Evolutionary conservation across 768 basidiomycete species (phyloP), one percentile per base, ranked within the genome.

Genomic region (Suillus brevipes): DNA sequence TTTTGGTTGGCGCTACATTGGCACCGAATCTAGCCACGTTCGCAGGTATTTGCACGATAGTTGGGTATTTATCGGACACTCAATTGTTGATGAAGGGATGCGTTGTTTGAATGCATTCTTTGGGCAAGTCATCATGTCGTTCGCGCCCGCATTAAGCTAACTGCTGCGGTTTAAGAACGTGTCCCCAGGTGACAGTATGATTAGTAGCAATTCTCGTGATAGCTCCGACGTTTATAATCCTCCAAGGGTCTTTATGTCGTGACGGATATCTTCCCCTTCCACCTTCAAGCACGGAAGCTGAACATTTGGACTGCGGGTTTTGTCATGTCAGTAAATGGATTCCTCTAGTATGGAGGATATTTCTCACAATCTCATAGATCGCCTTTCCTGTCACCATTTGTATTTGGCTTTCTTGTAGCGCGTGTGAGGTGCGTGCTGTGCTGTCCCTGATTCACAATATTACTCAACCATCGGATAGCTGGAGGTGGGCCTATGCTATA

Each of bases 231-330:
- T 31, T 37, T 2, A 6, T 3, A 31, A 40, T 40, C 6, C 55
- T 25, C 13, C 52, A 43, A 81, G 80, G 82, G 82, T 49, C 69
- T 84, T 0, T 83, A 79, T 65, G 73, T 82, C 36, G 78, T 85
- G 64, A 81, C 81, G 31, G 84, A 85, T 64, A 76, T 86, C 49
- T 85, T 77, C 68, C 84, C 84, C 6, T 86, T 85, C 73, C 84
- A 85, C 62, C 76, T 83, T 12, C 84, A 85, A 65, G 83, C 83
- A 4, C 77, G 81, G 31, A 84, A 83, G 75, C 73, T 85, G 36
- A 84, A 83, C 60, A 63, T 84, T 28, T 85, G 85, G 85, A 84
- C 85, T 1, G 76, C 82, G 63, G 85, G 84, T 0, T 84, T 85
- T 72, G 74, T 87, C 56, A 68, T 75, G 75, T 25, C 87, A 85